Conservation (phyloP, 2,329 filamentous ascomycete genomes). For the Ploettnerulaceae sp. region DNA sequence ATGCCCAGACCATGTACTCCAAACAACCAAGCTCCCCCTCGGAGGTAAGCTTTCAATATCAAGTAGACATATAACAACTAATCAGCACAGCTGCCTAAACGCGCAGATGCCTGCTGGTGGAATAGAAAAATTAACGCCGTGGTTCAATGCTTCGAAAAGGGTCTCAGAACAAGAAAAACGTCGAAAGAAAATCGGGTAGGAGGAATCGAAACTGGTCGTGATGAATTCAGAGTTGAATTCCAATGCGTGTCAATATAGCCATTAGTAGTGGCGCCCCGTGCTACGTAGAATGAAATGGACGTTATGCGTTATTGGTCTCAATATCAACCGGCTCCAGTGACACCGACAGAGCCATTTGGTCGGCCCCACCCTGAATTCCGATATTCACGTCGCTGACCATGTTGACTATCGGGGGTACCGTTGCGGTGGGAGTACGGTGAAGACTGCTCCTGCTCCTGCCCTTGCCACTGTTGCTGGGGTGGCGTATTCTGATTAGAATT, state of each 20-base stretch:
- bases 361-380: constrained; percentile 34
- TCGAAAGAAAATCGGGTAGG: constrained; percentile 17
- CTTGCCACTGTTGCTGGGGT: constrained; percentile 44
- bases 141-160: constrained; percentile 23
- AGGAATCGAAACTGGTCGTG: constrained; percentile 20
- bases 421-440: constrained; percentile 28
- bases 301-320: constrained; percentile 22
- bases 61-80: constrained; percentile 26
- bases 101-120: constrained; percentile 16
- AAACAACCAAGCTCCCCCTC: constrained; percentile 24
- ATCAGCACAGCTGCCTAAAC: constrained; percentile 23
- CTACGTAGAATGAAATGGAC: constrained; percentile 20
- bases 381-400: constrained; percentile 29
- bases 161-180: constrained; percentile 15
- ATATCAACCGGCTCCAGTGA: constrained; percentile 31
- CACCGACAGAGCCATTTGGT: constrained; percentile 33
- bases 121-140: constrained; percentile 25
- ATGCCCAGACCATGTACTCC: constrained; percentile 29
- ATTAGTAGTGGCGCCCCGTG: constrained; percentile 19
- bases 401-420: constrained; percentile 34
- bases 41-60: constrained; percentile 19
- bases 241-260: constrained; percentile 9
- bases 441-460: constrained; percentile 28
- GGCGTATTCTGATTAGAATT: constrained; percentile 43
- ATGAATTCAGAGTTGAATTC: constrained; percentile 15